Conservation (phyloP, 208 protist genomes). For the Tritrichomonas foetus region DNA sequence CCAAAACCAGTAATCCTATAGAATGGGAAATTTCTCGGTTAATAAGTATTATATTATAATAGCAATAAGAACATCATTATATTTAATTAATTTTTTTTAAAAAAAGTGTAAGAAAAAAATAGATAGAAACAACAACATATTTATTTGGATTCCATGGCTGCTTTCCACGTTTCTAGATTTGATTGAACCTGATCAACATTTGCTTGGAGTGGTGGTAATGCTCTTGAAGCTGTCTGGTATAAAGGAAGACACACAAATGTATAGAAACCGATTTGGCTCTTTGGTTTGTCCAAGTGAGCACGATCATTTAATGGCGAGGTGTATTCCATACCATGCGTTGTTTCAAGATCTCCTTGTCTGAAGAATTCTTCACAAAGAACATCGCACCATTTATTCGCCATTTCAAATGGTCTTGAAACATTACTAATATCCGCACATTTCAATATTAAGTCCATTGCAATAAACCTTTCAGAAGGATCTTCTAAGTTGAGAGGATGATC, state of each 20-base stretch:
- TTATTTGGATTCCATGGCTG: neutral
- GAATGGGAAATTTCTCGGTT: neutral
- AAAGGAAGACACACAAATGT: neutral
- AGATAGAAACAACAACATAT: neutral
- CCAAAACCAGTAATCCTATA: too few species aligned
- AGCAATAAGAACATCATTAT: neutral
- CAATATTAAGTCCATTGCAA: neutral
- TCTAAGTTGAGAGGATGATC: neutral
- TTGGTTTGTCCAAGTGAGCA: neutral
- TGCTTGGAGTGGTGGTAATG: neutral
- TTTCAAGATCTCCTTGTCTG: neutral
- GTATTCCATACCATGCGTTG: neutral
- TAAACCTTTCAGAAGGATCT: neutral
- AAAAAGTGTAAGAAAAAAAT: neutral
- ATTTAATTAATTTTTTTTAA: neutral
- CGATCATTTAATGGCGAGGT: neutral
- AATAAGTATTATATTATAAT: neutral
- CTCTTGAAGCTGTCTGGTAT: neutral
- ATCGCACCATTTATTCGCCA: slow-evolving; percentile 14
- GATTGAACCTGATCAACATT: neutral
- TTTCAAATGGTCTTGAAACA: neutral
- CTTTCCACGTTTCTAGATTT: neutral
- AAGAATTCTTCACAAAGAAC: slow-evolving; percentile 30
- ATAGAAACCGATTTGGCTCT: neutral
- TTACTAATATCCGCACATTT: neutral